A percentile compares a stretch with the other conserved stretches of the same genome.
Evolutionary conservation across 2,329 filamentous ascomycete genomes (phyloP).

Genomic region (Arthroderma sp.): DNA sequence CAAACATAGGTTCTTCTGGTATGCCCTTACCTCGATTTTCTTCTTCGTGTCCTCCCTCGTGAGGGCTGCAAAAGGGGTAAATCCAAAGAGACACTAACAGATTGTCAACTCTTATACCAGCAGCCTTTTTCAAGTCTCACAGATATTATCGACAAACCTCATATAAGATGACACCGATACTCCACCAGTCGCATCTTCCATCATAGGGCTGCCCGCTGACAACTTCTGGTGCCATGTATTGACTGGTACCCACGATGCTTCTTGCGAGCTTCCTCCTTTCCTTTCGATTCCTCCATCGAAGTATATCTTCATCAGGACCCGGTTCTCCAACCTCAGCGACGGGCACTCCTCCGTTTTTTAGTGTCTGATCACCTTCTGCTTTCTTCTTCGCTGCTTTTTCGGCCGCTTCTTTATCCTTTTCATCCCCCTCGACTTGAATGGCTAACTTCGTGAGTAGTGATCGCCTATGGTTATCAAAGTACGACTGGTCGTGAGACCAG

Average conservation of each 20-base stretch:
- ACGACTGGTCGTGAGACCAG: conserved; percentile 81
- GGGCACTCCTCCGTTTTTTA: conserved; percentile 20
- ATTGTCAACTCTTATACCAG: neutral
- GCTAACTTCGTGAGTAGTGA: conserved; percentile 63
- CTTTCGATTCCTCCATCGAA: conserved; percentile 57
- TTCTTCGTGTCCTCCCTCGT: conserved; percentile 72
- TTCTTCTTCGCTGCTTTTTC: conserved; percentile 20
- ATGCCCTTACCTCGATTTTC: conserved; percentile 57
- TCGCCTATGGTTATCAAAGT: conserved; percentile 74
- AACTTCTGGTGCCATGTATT: conserved; percentile 97
- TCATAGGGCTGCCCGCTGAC: conserved; percentile 73
- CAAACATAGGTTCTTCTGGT: neutral
- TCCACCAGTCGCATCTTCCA: conserved; percentile 94
- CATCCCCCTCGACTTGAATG: conserved; percentile 60
- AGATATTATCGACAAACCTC: conserved; percentile 39
- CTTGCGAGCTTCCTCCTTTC: conserved; percentile 61
- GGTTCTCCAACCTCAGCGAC: conserved; percentile 21
- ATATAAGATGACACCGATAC: conserved; percentile 83
- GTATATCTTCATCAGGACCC: conserved; percentile 36
- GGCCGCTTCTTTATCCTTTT: conserved; percentile 51
- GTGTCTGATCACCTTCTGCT: neutral
- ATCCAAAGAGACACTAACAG: conserved; percentile 65
- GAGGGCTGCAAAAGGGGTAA: conserved; percentile 76
- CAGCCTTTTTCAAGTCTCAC: too few relatives aligned
- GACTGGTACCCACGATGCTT: conserved; percentile 86